Percentiles rank a stretch among this genome's conserved stretches.
Conservation (phyloP, 2,329 filamentous ascomycete genomes). For the Phialemoniopsis sp. region DNA sequence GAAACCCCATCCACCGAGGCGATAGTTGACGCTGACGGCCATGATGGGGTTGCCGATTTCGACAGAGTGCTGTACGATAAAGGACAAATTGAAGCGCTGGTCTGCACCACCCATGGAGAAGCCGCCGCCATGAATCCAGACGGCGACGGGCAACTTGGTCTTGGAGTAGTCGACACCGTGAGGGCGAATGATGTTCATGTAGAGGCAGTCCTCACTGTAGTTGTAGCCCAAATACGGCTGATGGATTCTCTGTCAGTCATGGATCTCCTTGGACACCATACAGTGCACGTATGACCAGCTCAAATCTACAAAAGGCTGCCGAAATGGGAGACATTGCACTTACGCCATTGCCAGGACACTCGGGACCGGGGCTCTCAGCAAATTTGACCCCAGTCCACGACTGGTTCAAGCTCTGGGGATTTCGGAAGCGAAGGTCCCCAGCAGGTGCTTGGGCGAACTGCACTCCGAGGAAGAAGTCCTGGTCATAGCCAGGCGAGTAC, state of each 20-base stretch:
- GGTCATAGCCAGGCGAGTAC: conserved; percentile 26
- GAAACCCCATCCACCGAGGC: conserved; percentile 47
- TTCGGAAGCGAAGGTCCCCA: conserved; percentile 29
- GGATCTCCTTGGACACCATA: no score
- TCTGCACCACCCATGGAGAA: conserved; percentile 34
- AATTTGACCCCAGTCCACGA: conserved; percentile 37
- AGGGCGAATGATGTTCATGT: conserved; percentile 57
- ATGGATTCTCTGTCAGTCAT: no score
- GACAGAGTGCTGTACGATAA: conserved; percentile 44
- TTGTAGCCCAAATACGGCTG: no score
- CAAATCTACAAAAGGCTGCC: no score
- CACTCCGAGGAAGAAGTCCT: conserved; percentile 51
- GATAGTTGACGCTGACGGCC: conserved; percentile 40
- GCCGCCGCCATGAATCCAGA: conserved; percentile 53
- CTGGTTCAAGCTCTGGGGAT: conserved; percentile 24
- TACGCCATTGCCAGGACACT: no score
- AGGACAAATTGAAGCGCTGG: conserved; percentile 54
- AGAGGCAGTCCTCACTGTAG: conserved; percentile 53
- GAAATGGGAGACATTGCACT: no score
- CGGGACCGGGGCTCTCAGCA: no score
- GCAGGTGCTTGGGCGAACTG: conserved; percentile 44
- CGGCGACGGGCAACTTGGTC: conserved; percentile 39
- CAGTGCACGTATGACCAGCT: no score
- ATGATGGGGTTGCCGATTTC: conserved; percentile 39
- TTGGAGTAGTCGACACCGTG: conserved; percentile 32